Evolutionary conservation across 129 eudicot species (phyloP).

Genomic region (Dittrichia graveolens): DNA sequence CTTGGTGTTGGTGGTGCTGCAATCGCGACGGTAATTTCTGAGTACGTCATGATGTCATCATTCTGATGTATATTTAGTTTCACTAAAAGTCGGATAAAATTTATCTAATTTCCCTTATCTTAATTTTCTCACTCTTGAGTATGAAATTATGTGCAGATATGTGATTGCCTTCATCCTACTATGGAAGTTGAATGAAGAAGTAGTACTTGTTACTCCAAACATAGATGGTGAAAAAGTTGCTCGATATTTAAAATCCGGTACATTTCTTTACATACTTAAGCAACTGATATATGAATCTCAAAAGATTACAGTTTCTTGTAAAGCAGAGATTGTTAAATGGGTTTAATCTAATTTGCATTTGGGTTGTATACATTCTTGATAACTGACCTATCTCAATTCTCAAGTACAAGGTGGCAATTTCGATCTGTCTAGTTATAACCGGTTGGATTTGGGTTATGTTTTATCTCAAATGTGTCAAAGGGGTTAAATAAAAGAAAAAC

Average conservation of each 20-base stretch:
- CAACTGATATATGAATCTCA: slow-evolving; percentile 11
- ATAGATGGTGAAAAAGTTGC: slow-evolving; percentile 59
- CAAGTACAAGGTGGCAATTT: too few relatives aligned
- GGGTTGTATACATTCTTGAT: not conserved
- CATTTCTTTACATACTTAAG: slow-evolving; percentile 17
- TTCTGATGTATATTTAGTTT: slow-evolving; percentile 32
- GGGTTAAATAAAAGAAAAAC: too few relatives aligned
- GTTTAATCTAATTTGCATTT: not conserved
- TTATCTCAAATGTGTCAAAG: too few relatives aligned
- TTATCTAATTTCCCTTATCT: not conserved
- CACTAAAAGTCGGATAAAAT: not conserved
- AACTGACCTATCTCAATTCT: not conserved
- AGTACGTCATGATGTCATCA: slow-evolving; percentile 85
- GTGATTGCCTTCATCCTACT: slow-evolving; percentile 79
- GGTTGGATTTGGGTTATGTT: too few relatives aligned
- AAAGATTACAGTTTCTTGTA: slow-evolving; percentile 7
- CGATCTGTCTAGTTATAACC: not conserved
- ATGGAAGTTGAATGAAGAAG: slow-evolving; percentile 82
- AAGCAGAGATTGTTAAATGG: not conserved
- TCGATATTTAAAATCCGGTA: slow-evolving; percentile 88
- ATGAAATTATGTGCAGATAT: slow-evolving; percentile 51
- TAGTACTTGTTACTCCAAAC: slow-evolving; percentile 64
- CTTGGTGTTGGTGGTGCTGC: slow-evolving; percentile 95
- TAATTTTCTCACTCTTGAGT: slow-evolving; percentile 13
- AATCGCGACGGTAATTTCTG: slow-evolving; percentile 94